phyloP scores from a whole-genome alignment of 2,329 filamentous ascomycete species.

The Colletotrichum sp. region DNA sequence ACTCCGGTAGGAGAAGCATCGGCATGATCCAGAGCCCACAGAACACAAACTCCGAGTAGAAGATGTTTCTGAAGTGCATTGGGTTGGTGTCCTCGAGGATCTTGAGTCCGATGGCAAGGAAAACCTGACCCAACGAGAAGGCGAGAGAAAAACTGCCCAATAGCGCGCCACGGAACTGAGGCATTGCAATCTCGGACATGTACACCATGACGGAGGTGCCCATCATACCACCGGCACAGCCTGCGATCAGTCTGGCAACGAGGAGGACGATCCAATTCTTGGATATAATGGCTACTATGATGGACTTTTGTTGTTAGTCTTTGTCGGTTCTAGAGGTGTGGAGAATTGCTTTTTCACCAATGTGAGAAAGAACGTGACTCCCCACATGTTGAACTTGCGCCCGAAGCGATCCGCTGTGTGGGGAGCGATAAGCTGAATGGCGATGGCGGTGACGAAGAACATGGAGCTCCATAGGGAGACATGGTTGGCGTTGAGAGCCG shows the following conservation, averaged over 20 bases:
- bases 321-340: accelerated
- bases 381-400: background rate
- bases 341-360: background rate
- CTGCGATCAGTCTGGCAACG: background rate
- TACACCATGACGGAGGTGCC: conserved; percentile 1
- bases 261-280: background rate
- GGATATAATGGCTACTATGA: background rate
- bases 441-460: background rate
- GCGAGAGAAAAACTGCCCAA: background rate
- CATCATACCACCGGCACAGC: background rate
- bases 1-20: background rate
- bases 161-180: background rate
- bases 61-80: background rate
- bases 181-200: conserved; percentile 4
- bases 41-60: conserved; percentile 8
- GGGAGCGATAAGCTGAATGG: background rate
- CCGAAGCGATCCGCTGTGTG: background rate
- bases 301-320: background rate
- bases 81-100: background rate
- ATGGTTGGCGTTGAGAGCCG: background rate
- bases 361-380: background rate
- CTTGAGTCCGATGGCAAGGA: conserved; percentile 1
- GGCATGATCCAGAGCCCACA: background rate
- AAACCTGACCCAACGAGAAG: background rate
- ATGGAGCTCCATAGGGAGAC: background rate